Percentiles rank a stretch among this genome's conserved stretches.
Conservation (phyloP, 192 early-diverging fungal genomes). For the Podila epigama region DNA sequence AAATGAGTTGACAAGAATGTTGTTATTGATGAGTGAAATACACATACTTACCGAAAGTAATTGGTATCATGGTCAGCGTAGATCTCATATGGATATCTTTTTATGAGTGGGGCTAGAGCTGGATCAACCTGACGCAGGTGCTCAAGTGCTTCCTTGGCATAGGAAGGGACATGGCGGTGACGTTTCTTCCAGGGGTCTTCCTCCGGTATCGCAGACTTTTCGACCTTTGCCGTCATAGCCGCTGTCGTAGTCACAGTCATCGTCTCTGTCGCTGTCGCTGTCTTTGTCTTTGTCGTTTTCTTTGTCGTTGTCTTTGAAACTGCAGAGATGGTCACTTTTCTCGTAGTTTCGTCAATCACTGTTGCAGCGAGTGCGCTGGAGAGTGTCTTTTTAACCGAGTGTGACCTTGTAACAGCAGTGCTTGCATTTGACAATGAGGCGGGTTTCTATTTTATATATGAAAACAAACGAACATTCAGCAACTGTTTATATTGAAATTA, state of each 20-base stretch:
- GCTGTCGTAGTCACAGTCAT: background rate
- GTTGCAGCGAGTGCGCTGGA: background rate
- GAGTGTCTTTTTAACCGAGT: background rate
- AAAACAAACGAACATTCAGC: background rate
- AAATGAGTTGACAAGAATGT: background rate
- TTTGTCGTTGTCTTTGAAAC: background rate
- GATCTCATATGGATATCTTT: conserved; percentile 24
- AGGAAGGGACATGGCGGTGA: conserved; percentile 11
- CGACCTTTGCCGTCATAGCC: background rate
- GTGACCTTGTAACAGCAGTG: background rate
- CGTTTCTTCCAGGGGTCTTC: conserved; percentile 27
- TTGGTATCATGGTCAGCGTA: conserved; percentile 35
- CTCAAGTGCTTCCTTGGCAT: conserved; percentile 21
- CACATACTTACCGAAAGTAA: conserved; percentile 26
- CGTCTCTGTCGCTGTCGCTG: background rate
- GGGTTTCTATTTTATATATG: background rate
- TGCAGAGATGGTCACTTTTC: too few species aligned
- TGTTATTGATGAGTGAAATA: background rate
- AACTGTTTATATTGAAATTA: background rate
- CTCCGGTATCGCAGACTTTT: conserved; percentile 12
- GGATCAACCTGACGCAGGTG: conserved; percentile 28
- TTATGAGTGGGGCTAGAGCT: conserved; percentile 16
- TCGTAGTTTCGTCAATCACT: background rate
- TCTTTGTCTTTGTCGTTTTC: background rate
- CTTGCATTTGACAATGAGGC: background rate